These are phyloP conservation scores for Hypoxylon rickii DNA, from an alignment of 495 filamentous ascomycete genomes.

Conservation along the genomic window DNA sequence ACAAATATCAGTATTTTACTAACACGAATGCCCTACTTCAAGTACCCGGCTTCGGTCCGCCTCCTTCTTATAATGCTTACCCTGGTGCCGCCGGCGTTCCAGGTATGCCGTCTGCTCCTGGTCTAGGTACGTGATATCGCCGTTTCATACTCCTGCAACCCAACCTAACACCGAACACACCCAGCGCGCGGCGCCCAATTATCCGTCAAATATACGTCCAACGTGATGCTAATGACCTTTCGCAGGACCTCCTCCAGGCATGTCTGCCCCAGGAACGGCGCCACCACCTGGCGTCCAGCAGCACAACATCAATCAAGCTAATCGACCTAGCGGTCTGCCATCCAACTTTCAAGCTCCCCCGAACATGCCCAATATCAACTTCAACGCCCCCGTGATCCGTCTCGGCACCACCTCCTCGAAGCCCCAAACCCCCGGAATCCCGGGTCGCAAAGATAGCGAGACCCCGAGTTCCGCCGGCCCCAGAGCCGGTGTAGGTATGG, in stretches of 20 bases:
- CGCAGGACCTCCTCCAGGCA: slow-evolving; percentile 68
- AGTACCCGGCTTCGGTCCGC: slow-evolving; percentile 67
- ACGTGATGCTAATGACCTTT: slow-evolving; percentile 22
- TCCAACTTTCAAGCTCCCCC: slow-evolving; percentile 86
- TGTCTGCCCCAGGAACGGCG: slow-evolving; percentile 78
- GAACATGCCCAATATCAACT: slow-evolving; percentile 97
- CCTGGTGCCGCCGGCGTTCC: slow-evolving; percentile 65
- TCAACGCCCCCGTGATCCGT: slow-evolving; percentile 94
- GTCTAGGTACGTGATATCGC: slow-evolving; percentile 71
- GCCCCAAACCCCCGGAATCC: slow-evolving; percentile 57
- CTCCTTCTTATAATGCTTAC: slow-evolving; percentile 73
- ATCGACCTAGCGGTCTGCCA: slow-evolving; percentile 78
- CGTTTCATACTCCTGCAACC: slow-evolving; percentile 3
- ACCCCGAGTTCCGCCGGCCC: slow-evolving; percentile 51
- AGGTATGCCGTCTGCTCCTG: slow-evolving; percentile 77
- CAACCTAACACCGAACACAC: no score
- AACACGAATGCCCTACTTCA: slow-evolving; percentile 9
- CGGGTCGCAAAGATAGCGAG: slow-evolving; percentile 46
- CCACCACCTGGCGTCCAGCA: slow-evolving; percentile 82
- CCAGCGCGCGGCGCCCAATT: no score
- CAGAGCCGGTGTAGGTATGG: slow-evolving; percentile 69
- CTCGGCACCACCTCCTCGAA: slow-evolving; percentile 74
- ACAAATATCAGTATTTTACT: slow-evolving; percentile 13
- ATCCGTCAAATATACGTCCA: no score
- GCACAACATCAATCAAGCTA: slow-evolving; percentile 66